Percentiles rank a stretch among this genome's conserved stretches.
These are phyloP conservation scores for Gaeumannomyces tritici DNA, from an alignment of 2,329 filamentous ascomycete genomes.

Conservation along the genomic window DNA sequence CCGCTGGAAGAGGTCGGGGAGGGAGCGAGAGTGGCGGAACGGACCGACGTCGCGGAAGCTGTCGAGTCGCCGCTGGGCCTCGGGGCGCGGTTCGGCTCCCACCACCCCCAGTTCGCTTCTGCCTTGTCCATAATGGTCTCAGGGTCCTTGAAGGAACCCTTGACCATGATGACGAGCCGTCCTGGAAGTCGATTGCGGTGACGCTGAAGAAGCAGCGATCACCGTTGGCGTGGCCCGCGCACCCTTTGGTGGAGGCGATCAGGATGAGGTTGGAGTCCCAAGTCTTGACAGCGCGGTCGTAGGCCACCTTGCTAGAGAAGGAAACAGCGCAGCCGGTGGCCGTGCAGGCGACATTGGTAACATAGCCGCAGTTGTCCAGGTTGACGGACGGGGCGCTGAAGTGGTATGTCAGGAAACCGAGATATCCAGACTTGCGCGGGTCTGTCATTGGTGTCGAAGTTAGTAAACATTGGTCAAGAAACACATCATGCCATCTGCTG, in stretches of 20 bases:
- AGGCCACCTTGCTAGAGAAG: neutral
- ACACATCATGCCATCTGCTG: neutral
- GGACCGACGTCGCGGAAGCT: too few species aligned
- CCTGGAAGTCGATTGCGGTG: neutral
- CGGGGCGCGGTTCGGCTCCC: neutral
- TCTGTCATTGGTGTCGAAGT: neutral
- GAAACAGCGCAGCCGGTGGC: neutral
- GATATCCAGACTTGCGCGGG: neutral
- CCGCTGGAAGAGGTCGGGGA: conserved; percentile 24
- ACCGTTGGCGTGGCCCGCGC: neutral
- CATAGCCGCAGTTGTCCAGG: neutral
- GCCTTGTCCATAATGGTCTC: neutral
- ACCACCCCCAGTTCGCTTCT: neutral
- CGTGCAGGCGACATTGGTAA: neutral
- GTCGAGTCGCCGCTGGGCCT: neutral
- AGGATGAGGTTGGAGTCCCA: neutral
- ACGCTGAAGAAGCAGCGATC: conserved; percentile 5
- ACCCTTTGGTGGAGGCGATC: conserved; percentile 6
- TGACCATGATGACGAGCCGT: neutral
- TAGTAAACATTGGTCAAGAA: neutral
- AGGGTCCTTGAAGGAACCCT: neutral
- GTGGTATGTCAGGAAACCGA: neutral
- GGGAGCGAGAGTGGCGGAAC: conserved; percentile 13
- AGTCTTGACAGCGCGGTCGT: neutral
- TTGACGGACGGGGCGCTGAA: neutral